Base-by-base conservation (phyloP, 768 basidiomycete species). In the Phlegmacium glaucopus region DNA sequence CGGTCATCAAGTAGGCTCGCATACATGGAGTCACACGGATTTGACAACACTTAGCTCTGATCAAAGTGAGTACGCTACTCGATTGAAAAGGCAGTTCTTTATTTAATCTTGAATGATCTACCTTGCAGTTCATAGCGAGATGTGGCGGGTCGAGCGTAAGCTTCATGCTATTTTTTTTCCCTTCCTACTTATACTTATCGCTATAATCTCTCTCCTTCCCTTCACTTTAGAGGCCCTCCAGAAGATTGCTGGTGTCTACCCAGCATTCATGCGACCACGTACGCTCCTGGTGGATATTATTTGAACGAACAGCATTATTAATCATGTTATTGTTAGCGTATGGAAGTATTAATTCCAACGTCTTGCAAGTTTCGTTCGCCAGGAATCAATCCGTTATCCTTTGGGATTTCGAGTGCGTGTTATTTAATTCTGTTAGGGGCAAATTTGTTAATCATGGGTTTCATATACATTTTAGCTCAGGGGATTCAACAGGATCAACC, bases 221-320 rank as follows among this genome's bases (percentile, higher is more conserved):
- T 39, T 42, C n/a, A 39, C 5, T 22, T 9, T 45, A 74, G 72
- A 66, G 63, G 74, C 74, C 18, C 52, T 75, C 7, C 56, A 64
- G 34, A 69, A 66, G 49, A 75, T 77, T 35, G 48, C 66, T 15
- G 74, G 76, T 28, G 70, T 69, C 47, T 53, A 55, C 1, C 76
- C 75, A 6, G 75, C 74, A 18, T 72, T 77, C 48, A 72, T 75
- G 72, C 69, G 76, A 26, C 75, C 76, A 39, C 76, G 72, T 72
- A 54, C 42, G 65, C 52, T 10, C 3, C 13, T 22, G 39, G 39
- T 45, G 2, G 9, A 39, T 9, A 10, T 10, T 44, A 13, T 32
- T 40, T 17, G 28, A 11, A 18, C 9, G 7, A 7, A 16, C 27
- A 18, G 32, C 12, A 17, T 35, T 17, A 5, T 9, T 39, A 22